These are phyloP conservation scores for Stenogyne calaminthoides DNA, from an alignment of 305 asterid species.

Conservation along the genomic window DNA sequence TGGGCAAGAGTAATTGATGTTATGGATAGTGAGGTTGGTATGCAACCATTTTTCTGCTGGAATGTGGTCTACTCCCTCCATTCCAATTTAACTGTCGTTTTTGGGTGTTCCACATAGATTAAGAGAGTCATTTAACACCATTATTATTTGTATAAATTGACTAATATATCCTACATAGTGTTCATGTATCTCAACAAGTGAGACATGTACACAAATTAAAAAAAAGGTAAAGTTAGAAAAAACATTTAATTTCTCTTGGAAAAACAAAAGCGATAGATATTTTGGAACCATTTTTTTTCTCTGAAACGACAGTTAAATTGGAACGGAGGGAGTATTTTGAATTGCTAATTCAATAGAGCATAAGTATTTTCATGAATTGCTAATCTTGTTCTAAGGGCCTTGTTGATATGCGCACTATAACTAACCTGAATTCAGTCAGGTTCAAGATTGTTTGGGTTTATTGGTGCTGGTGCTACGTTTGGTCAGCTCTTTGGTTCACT, in stretches of 20 bases:
- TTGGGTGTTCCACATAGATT: no score
- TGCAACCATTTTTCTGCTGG: slow-evolving; percentile 33
- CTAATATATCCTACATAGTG: no score
- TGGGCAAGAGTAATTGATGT: slow-evolving; percentile 99
- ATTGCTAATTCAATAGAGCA: slow-evolving; percentile 18
- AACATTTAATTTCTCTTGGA: no score
- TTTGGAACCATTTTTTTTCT: no score
- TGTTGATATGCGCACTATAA: slow-evolving; percentile 37
- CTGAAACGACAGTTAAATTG: no score
- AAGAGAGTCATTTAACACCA: no score
- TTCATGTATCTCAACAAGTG: no score
- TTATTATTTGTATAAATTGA: no score
- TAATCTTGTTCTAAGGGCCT: slow-evolving; percentile 30
- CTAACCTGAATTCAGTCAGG: slow-evolving; percentile 88
- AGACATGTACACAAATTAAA: no score
- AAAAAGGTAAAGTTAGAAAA: no score
- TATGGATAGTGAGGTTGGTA: slow-evolving; percentile 89
- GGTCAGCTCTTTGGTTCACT: slow-evolving; percentile 96
- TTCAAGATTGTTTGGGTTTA: slow-evolving; percentile 97
- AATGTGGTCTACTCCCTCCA: slow-evolving; percentile 5
- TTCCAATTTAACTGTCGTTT: no score
- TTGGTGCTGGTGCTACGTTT: slow-evolving; percentile 98
- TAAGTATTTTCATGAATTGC: not conserved
- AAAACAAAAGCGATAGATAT: no score
- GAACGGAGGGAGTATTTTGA: not conserved